A percentile compares a stretch with the other conserved stretches of the same genome.
These are phyloP conservation scores for Hemileccinum rubropunctum DNA, from an alignment of 768 basidiomycete genomes.

Conservation along the genomic window DNA sequence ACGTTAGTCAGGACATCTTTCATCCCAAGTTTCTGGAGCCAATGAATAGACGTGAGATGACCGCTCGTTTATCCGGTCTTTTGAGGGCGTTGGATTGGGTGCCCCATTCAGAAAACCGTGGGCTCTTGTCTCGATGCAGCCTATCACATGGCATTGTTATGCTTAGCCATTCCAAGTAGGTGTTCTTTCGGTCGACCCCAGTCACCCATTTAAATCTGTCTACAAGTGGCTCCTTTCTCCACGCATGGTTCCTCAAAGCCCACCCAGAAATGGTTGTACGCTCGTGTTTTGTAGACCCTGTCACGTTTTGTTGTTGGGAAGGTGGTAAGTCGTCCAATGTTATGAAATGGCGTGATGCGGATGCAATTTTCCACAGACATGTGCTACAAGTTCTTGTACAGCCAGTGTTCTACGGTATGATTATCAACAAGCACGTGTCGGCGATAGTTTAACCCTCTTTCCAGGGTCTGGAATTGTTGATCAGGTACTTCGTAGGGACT, in stretches of 20 bases:
- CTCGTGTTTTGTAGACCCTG: conserved; percentile 90
- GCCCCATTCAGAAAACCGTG: conserved; percentile 21
- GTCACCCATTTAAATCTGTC: conserved; percentile 5
- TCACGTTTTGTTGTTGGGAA: conserved; percentile 92
- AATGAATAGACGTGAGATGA: conserved; percentile 58
- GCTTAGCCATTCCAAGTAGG: conserved; percentile 87
- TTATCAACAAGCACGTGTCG: conserved; percentile 4
- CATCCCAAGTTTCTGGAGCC: conserved; percentile 72
- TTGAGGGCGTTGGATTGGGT: conserved; percentile 68
- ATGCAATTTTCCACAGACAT: conserved; percentile 53
- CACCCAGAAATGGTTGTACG: conserved; percentile 65
- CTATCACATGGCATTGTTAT: conserved; percentile 59
- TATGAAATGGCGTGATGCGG: neutral
- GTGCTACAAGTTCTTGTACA: conserved; percentile 89
- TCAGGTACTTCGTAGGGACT: conserved; percentile 84
- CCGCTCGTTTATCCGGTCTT: conserved; percentile 52
- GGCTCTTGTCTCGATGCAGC: conserved; percentile 4
- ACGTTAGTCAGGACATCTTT: conserved; percentile 84
- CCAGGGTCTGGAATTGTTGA: conserved; percentile 74
- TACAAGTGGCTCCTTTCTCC: conserved; percentile 71
- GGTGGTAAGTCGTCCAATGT: conserved; percentile 53
- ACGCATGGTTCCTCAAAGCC: conserved; percentile 88
- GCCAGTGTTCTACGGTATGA: conserved; percentile 57
- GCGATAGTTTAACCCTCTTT: conserved; percentile 6
- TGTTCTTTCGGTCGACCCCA: neutral